Base-by-base conservation (phyloP, 176 grass and related monocot species). In the Phyllostachys edulis region DNA sequence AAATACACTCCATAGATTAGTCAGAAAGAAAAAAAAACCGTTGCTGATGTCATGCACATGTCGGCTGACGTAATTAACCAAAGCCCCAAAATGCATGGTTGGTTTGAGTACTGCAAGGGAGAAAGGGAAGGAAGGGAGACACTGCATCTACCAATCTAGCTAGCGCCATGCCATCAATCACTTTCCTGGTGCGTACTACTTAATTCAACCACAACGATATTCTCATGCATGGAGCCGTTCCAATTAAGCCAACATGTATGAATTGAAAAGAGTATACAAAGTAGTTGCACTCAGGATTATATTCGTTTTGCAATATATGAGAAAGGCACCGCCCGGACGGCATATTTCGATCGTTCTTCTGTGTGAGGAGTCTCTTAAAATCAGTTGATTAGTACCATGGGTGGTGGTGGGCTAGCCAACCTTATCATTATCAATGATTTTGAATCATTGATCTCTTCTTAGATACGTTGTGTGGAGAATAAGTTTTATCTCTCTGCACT, bases 1-100 rank as follows among this genome's bases (percentile, higher is more conserved):
- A 44, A 63, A 34, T 46, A 78, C 3, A 9, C 5, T 78, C 13
- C 55, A 66, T 20, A 0, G 2, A 9, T n/a, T 15, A 67, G 9
- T 27, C 44, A 50, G 9, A 3, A 9, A n/a, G 3, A 47, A 5
- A 5, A 21, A 20, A 66, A n/a, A 23, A 9, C 24, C 2, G 3
- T 24, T 77, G 51, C 52, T 37, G 84, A 86, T 1, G 52, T 36
- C 52, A 88, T 78, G 80, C 14, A 66, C 23, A 79, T 13, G 80
- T 2, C 0, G 3, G 24, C 49, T 84, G 80, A 79, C 74, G 9
- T n/a, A 16, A 57, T 20, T 26, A 20, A 23, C 4, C 59, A 71
- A 27, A 4, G 12, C 13, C 5, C 21, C 18, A 23, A 9, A 4
- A 4, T 52, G 32, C 9, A 14, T 13, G 5, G 1, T 40, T 52